phyloP scores from a whole-genome alignment of 495 filamentous ascomycete species.

The Penicillium salamii region DNA sequence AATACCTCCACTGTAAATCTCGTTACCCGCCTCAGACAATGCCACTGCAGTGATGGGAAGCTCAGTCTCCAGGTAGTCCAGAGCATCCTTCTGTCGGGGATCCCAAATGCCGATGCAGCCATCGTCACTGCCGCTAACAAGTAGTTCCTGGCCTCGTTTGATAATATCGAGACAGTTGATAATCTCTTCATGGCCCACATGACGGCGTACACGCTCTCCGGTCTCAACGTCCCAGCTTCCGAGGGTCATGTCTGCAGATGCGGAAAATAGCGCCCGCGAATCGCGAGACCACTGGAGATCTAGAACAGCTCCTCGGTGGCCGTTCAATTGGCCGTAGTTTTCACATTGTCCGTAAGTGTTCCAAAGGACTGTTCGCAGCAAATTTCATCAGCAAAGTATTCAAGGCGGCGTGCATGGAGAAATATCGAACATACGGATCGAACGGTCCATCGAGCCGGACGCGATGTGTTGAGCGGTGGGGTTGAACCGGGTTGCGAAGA shows the following conservation, averaged over 20 bases:
- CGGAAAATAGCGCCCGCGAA: constrained; percentile 85
- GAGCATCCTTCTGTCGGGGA: constrained; percentile 82
- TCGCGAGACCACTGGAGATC: constrained; percentile 97
- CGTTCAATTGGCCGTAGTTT: constrained; percentile 83
- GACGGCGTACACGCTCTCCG: constrained; percentile 80
- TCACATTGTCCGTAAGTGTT: constrained; percentile 86
- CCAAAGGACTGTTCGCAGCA: constrained; percentile 70
- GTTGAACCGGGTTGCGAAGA: constrained; percentile 90
- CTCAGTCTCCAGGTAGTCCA: constrained; percentile 85
- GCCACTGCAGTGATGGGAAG: constrained; percentile 92
- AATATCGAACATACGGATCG: constrained; percentile 64
- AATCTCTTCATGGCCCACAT: constrained; percentile 90
- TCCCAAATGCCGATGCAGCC: constrained; percentile 97
- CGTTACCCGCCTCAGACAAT: constrained; percentile 87
- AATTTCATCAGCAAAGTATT: constrained; percentile 1
- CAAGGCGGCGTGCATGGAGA: not conserved
- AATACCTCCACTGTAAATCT: constrained; percentile 92
- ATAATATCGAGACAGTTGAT: constrained; percentile 87
- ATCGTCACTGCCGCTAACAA: constrained; percentile 89
- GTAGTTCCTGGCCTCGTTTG: constrained; percentile 81
- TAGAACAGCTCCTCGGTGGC: constrained; percentile 85
- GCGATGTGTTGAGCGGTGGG: constrained; percentile 83
- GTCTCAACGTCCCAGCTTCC: constrained; percentile 95
- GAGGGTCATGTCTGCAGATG: constrained; percentile 86
- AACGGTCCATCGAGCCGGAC: constrained; percentile 92